Evolutionary conservation across 75 land plant genomes (phyloP).

Genomic region (Pinus albicaulis): DNA sequence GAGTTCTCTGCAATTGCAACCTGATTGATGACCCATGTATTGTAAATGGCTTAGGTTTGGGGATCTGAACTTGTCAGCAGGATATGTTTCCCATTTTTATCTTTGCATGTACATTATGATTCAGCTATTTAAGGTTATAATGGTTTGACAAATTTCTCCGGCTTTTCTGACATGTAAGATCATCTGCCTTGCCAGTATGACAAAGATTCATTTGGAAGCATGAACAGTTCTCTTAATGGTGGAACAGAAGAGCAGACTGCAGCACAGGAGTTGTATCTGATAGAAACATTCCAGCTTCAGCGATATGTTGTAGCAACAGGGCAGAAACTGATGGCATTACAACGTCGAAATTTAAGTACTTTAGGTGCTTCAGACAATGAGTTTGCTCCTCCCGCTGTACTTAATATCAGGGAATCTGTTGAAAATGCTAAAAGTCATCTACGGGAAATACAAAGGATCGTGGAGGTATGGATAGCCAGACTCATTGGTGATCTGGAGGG

Average conservation of each 20-base stretch:
- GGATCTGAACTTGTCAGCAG: background rate
- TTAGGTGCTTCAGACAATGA: conserved; percentile 13
- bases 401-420: conserved; percentile 41
- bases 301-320: conserved; percentile 66
- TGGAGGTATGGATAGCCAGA: conserved; percentile 56
- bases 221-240: background rate
- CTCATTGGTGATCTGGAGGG: conserved; percentile 75
- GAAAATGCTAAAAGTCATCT: conserved; percentile 39
- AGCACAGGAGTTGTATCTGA: conserved; percentile 42
- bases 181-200: conserved; percentile 31
- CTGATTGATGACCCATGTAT: background rate
- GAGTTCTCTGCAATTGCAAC: background rate
- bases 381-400: conserved; percentile 13
- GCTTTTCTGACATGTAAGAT: background rate
- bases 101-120: background rate
- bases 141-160: background rate
- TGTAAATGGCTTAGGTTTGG: background rate
- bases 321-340: conserved; percentile 60
- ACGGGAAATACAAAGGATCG: conserved; percentile 62
- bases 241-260: conserved; percentile 32
- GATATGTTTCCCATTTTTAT: background rate
- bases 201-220: conserved; percentile 9
- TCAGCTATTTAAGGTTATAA: background rate
- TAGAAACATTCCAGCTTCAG: conserved; percentile 73
- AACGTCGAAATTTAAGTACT: conserved; percentile 26